Evolutionary conservation across 140 eudicot genomes (phyloP), one percentile per base, ranked within the genome.

Genomic region (Flaveria floridana): DNA sequence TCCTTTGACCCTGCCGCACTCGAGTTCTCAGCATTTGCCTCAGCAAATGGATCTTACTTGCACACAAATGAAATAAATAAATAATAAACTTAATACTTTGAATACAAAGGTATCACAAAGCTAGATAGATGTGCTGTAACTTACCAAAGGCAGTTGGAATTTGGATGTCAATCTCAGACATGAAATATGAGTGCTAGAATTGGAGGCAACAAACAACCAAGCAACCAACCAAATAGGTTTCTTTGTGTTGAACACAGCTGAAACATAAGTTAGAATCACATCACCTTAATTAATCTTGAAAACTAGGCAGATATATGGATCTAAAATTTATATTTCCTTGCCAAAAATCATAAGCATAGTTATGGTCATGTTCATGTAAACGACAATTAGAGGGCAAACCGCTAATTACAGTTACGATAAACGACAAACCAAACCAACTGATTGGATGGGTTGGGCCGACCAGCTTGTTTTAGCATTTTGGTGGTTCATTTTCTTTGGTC

Each of bases 11-110:
- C 94, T 3, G 90, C 91, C 18, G 88, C 94, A 73, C 87, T 76
- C 3, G 90, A 87, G 82, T 85, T 79, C 89, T 87, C 93, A 85
- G 90, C 93, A 83, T 87, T 85, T 83, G 93, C 93, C 83, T 88
- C 94, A 69, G 90, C 88, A 81, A 88, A 85, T 74, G 94, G 94
- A 81, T 88, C 94, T 87, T 71, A 63, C 69, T 63, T 20, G 10
- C 62, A 83, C 26, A 68, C 74, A 57, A 28, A 12, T 65, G 47
- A 73, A 16, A 28, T 15, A 76, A 3, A 69, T n/a, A 18, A 65
- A 39, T 46, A 9, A 19, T 39, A 57, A 58, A 58, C n/a, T 9
- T 53, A 8, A 14, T 34, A 3, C 26, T 6, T 16, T 7, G 37
- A 42, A 18, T 16, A 30, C 21, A 42, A 23, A 55, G 26, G 41